These are phyloP conservation scores for Canna indica DNA, from an alignment of 176 grass and related monocot genomes.

Conservation along the genomic window DNA sequence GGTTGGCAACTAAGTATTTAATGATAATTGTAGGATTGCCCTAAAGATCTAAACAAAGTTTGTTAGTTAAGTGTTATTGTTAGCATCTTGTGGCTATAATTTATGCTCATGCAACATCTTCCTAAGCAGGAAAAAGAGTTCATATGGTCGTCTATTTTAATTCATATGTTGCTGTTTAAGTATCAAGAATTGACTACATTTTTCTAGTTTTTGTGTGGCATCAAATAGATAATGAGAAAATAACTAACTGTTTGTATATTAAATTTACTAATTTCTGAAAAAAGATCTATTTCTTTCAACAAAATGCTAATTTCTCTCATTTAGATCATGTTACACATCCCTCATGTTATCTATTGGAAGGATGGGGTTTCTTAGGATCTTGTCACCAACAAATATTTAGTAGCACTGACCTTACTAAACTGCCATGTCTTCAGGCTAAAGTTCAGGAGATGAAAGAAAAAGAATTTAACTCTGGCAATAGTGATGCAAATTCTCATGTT, in stretches of 20 bases:
- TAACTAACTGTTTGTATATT: too few species aligned
- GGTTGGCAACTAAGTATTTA: neutral
- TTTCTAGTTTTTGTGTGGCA: neutral
- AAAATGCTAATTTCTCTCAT: too few species aligned
- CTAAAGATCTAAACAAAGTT: neutral
- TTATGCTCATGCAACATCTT: too few species aligned
- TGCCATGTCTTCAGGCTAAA: slow-evolving; percentile 50
- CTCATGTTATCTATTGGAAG: neutral
- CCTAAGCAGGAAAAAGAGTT: too few species aligned
- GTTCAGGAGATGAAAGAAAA: slow-evolving; percentile 99
- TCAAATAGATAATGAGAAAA: too few species aligned
- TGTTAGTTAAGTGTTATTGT: neutral
- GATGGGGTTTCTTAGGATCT: neutral
- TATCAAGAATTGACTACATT: neutral
- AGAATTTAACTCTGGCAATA: slow-evolving; percentile 51
- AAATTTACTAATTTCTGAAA: too few species aligned
- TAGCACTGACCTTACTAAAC: slow-evolving; percentile 12
- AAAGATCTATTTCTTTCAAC: too few species aligned
- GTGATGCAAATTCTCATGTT: slow-evolving; percentile 79
- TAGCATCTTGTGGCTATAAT: neutral
- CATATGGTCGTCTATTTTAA: too few species aligned
- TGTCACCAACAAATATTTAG: neutral
- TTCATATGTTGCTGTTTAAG: too few species aligned
- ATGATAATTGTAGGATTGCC: neutral
- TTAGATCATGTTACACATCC: too few species aligned